These are phyloP conservation scores for Umbelopsis sp. DNA, from an alignment of 192 early-diverging fungal genomes.

Conservation along the genomic window DNA sequence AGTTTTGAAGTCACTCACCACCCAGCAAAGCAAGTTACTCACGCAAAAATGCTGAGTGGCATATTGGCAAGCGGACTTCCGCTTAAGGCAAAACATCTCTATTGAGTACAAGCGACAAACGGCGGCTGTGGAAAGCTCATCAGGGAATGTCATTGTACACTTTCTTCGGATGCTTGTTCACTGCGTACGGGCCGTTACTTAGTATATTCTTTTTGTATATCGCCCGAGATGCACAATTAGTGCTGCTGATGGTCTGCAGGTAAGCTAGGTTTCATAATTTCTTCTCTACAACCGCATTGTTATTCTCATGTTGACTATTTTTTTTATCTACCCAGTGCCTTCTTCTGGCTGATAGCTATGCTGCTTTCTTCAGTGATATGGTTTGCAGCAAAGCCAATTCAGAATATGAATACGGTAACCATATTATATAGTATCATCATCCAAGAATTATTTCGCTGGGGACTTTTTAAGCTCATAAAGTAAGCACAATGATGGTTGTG, in stretches of 20 bases:
- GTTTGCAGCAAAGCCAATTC: conserved; percentile 53
- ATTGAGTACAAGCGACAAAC: too few relatives aligned
- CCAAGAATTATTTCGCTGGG: conserved; percentile 72
- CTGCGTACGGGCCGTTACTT: conserved; percentile 75
- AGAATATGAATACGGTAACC: conserved; percentile 45
- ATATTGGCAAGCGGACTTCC: too few relatives aligned
- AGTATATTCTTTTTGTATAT: conserved; percentile 74
- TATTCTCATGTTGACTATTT: background rate
- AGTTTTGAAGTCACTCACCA: too few relatives aligned
- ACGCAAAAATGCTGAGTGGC: too few relatives aligned
- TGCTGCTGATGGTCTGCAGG: conserved; percentile 75
- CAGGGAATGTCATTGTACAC: conserved; percentile 60
- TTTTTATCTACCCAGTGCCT: conserved; percentile 59
- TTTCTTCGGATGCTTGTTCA: conserved; percentile 75
- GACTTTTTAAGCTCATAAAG: conserved; percentile 60
- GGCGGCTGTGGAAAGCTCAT: background rate
- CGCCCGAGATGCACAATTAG: conserved; percentile 68
- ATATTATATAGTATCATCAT: conserved; percentile 63
- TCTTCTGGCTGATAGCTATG: conserved; percentile 81
- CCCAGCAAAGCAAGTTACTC: too few relatives aligned
- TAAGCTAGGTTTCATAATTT: conserved; percentile 27
- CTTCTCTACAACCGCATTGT: background rate
- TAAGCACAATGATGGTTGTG: conserved; percentile 24
- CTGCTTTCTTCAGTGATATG: conserved; percentile 75
- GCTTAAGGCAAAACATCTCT: too few relatives aligned